Conservation (phyloP, 1,139 yeast species). For the Scheffersomyces titani region DNA sequence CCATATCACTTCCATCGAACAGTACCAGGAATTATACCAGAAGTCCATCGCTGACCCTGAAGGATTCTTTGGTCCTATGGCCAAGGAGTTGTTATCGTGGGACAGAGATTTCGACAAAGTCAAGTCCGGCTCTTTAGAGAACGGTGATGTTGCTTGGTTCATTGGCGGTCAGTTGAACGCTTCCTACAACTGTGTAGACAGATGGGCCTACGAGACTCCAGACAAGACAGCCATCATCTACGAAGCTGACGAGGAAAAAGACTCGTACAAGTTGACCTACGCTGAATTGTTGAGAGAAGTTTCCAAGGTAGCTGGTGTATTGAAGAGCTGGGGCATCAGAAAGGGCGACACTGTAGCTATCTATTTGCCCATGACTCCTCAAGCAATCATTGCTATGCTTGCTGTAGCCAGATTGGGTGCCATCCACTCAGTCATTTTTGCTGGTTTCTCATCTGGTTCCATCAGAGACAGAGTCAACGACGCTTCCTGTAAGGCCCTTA, state of each 20-base stretch:
- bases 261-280: constrained; percentile 73
- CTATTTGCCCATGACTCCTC: constrained; percentile 96
- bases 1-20: constrained; percentile 53
- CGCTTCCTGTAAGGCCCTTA: constrained; percentile 84
- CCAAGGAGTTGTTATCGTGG: constrained; percentile 80
- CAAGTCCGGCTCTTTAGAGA: constrained; percentile 65
- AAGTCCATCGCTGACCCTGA: constrained; percentile 83
- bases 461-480: constrained; percentile 88
- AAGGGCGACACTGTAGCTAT: constrained; percentile 97
- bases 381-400: constrained; percentile 90
- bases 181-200: constrained; percentile 92
- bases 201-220: constrained; percentile 88
- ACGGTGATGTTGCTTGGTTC: constrained; percentile 93
- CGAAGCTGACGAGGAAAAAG: constrained; percentile 92
- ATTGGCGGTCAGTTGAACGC: constrained; percentile 93
- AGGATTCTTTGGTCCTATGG: constrained; percentile 80
- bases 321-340: constrained; percentile 81
- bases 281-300: constrained; percentile 87
- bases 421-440: constrained; percentile 92
- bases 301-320: constrained; percentile 83
- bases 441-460: constrained; percentile 95
- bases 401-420: constrained; percentile 97
- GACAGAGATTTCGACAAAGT: constrained; percentile 79
- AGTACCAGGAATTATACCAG: constrained; percentile 71
- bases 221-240: constrained; percentile 86